Percentiles rank a stretch among this genome's conserved stretches.
Evolutionary conservation across 768 basidiomycete species (phyloP).

Genomic region (Agrocybe chaxingu): DNA sequence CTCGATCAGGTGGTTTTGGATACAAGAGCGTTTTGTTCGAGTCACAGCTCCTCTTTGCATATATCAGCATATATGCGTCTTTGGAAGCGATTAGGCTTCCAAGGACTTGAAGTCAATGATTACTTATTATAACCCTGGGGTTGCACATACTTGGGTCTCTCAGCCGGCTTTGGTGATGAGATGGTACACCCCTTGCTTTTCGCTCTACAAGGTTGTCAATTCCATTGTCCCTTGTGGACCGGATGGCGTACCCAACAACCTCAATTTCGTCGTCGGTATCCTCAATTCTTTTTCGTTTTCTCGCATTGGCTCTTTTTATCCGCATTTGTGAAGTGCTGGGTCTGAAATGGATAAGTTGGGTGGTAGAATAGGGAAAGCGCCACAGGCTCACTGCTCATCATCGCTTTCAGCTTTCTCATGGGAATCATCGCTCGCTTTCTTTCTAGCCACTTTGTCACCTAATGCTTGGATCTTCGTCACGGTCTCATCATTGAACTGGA

Average conservation of each 20-base stretch:
- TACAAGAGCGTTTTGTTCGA: background rate
- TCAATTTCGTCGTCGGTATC: slow-evolving; percentile 54
- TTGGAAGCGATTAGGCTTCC: slow-evolving; percentile 61
- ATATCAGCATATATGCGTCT: slow-evolving; percentile 96
- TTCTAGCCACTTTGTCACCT: slow-evolving; percentile 38
- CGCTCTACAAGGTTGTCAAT: background rate
- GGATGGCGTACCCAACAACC: slow-evolving; percentile 10
- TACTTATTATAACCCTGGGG: background rate
- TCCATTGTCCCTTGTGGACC: background rate
- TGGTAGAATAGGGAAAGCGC: background rate
- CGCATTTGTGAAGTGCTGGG: slow-evolving; percentile 25
- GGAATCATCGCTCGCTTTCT: slow-evolving; percentile 27
- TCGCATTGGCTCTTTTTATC: slow-evolving; percentile 35
- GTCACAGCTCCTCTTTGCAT: slow-evolving; percentile 46
- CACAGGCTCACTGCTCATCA: slow-evolving; percentile 8
- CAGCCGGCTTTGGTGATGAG: background rate
- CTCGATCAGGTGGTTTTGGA: slow-evolving; percentile 52
- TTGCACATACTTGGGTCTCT: slow-evolving; percentile 4
- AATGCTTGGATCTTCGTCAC: slow-evolving; percentile 64
- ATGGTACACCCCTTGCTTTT: background rate
- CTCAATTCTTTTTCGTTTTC: slow-evolving; percentile 52
- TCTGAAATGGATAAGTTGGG: slow-evolving; percentile 14
- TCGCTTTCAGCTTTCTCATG: slow-evolving; percentile 22
- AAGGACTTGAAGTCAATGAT: slow-evolving; percentile 5
- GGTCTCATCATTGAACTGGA: slow-evolving; percentile 87